Evolutionary conservation across 371 early-diverging fungal genomes (phyloP).

Genomic region (Haplosporangium sp.): DNA sequence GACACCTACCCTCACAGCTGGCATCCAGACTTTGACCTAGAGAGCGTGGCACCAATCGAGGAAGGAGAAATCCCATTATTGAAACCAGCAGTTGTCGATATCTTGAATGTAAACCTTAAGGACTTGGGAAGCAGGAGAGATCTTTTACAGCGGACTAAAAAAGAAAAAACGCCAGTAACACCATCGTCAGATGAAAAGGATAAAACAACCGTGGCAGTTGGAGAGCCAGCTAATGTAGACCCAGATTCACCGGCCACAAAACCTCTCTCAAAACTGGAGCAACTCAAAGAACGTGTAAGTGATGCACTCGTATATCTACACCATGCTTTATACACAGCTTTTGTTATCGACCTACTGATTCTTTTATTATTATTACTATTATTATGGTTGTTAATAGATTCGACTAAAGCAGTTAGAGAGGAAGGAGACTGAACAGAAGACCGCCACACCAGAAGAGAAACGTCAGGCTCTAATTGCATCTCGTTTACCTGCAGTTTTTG

Average conservation of each 20-base stretch:
- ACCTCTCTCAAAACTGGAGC: conserved; percentile 34
- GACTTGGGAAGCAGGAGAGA: conserved; percentile 16
- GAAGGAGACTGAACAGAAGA: conserved; percentile 14
- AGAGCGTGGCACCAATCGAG: conserved; percentile 33
- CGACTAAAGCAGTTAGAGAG: conserved; percentile 35
- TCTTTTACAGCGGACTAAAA: not conserved
- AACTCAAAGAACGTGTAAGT: conserved; percentile 41
- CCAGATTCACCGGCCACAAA: conserved; percentile 12
- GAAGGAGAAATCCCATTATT: conserved; percentile 32
- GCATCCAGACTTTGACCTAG: conserved; percentile 51
- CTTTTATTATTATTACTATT: too few relatives aligned
- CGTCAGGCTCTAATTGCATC: conserved; percentile 26
- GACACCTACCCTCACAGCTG: conserved; percentile 41
- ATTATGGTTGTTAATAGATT: conserved; percentile 14
- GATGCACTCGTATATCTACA: not conserved
- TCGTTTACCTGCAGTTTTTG: conserved; percentile 40
- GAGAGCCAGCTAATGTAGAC: conserved; percentile 7
- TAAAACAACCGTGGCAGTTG: not conserved
- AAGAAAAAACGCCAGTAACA: not conserved
- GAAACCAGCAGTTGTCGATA: conserved; percentile 30
- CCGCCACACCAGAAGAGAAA: conserved; percentile 36
- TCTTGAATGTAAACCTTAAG: conserved; percentile 20
- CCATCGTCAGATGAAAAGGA: conserved; percentile 6
- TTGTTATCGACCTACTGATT: too few relatives aligned
- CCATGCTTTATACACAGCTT: too few relatives aligned